Base-by-base conservation (phyloP, 164 flowering plant species). In the Kingdonia uniflora region DNA sequence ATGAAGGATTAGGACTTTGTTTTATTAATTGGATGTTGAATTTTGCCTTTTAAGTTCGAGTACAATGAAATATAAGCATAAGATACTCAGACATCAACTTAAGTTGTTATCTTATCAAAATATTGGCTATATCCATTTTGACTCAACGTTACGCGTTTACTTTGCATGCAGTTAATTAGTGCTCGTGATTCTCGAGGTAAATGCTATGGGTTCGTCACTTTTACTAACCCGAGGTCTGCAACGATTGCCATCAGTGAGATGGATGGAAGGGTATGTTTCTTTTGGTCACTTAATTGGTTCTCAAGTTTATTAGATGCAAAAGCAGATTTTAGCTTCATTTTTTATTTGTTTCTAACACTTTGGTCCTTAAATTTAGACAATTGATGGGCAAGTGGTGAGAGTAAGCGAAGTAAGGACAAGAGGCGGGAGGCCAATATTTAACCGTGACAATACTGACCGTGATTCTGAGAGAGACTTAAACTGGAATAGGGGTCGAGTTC, bases 181-280 rank as follows among this genome's bases (percentile, higher is more conserved):
- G 98, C 80, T 59, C 88, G 68, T 14, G 65, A 66, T 2, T 55
- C 74, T 55, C 85, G 95, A 25, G 98, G 96, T 38, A 92, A 82
- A 67, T 88, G 98, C 74, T 88, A 85, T 71, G 90, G 82, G 11
- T 92, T 92, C 74, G 89, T 92, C 47, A 92, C 98, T 51, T 92
- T 82, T 54, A 74, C 71, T 44, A 84, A 92, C 65, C 96, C 95
- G 12, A 74, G 89, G 24, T 79, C 96, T 37, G 95, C 87, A 13
- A 25, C 66, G 43, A 76, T 79, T 75, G 96, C 98, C 43, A 88
- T 92, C 52, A 66, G 54, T 49, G 91, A 82, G 40, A 92, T 92
- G 98, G 66, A 92, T 77, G 98, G 96, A 26, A 73, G 77, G 84
- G 98, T 92, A 80, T 60, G 73, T 49, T 38, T 40, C 47, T 51